These are phyloP conservation scores for Tylopilus sp. DNA, from an alignment of 768 basidiomycete genomes.

Conservation along the genomic window DNA sequence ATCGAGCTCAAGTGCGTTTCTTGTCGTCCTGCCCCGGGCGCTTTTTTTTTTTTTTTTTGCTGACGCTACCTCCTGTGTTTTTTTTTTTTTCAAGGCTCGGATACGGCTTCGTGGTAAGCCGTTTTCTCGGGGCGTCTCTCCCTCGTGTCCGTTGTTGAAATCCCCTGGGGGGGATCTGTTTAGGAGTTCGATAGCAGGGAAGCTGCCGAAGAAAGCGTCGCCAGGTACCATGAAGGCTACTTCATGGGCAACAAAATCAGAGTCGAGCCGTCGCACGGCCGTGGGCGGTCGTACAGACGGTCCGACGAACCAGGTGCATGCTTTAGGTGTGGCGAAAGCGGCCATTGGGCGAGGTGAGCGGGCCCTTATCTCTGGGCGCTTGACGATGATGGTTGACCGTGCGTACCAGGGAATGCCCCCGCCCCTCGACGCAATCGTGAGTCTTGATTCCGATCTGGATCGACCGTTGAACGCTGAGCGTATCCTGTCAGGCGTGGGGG, in stretches of 20 bases:
- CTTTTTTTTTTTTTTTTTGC: constrained; percentile 15
- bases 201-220: constrained; percentile 83
- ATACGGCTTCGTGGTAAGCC: constrained; percentile 85
- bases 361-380: not conserved
- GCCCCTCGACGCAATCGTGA: constrained; percentile 46
- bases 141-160: not conserved
- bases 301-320: constrained; percentile 86
- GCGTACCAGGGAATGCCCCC: constrained; percentile 67
- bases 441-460: constrained; percentile 23
- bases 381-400: constrained; percentile 1
- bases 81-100: constrained; percentile 53
- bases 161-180: not conserved
- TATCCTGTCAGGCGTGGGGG: constrained; percentile 35
- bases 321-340: constrained; percentile 81
- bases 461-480: constrained; percentile 1
- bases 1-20: constrained; percentile 79
- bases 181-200: constrained; percentile 82
- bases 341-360: constrained; percentile 85
- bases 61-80: constrained; percentile 1
- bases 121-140: not conserved
- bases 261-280: constrained; percentile 82
- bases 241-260: constrained; percentile 94
- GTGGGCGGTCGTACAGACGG: constrained; percentile 76
- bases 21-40: constrained; percentile 4
- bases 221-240: constrained; percentile 83